A percentile compares a stretch with the other conserved stretches of the same genome.
Evolutionary conservation across 2,329 filamentous ascomycete species (phyloP).

Genomic region (Neoascochyta sp.): DNA sequence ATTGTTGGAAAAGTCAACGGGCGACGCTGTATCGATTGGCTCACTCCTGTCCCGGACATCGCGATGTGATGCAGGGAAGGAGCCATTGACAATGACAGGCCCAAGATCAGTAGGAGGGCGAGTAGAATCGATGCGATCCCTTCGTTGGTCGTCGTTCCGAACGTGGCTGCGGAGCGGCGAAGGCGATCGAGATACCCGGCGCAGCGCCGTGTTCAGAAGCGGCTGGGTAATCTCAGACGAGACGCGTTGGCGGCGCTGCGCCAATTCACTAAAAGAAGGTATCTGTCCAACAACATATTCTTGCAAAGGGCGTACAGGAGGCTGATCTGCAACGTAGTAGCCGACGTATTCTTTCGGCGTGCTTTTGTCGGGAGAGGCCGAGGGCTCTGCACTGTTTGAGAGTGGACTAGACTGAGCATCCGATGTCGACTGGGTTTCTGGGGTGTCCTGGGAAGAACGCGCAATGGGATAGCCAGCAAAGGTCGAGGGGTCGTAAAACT

Average conservation of each 20-base stretch:
- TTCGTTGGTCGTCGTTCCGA: slow-evolving; percentile 36
- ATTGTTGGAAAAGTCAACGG: slow-evolving; percentile 14
- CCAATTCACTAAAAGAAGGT: slow-evolving; percentile 40
- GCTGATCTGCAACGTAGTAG: slow-evolving; percentile 48
- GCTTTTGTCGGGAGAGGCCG: slow-evolving; percentile 25
- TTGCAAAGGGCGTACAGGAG: slow-evolving; percentile 38
- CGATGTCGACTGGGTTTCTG: slow-evolving; percentile 13
- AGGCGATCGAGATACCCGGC: slow-evolving; percentile 44
- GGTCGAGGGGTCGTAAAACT: slow-evolving; percentile 27
- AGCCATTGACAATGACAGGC: slow-evolving; percentile 42
- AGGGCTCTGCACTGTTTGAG: slow-evolving; percentile 17
- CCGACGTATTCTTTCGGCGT: slow-evolving; percentile 51
- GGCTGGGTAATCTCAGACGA: slow-evolving; percentile 43
- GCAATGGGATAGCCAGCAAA: slow-evolving; percentile 35
- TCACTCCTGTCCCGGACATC: slow-evolving; percentile 25
- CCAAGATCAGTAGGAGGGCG: slow-evolving; percentile 29
- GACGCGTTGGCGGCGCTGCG: slow-evolving; percentile 40
- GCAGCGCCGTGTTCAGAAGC: slow-evolving; percentile 36
- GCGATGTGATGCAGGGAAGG: slow-evolving; percentile 30
- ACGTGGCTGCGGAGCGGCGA: slow-evolving; percentile 46
- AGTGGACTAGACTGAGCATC: slow-evolving; percentile 22
- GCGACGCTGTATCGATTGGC: slow-evolving; percentile 20
- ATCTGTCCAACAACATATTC: slow-evolving; percentile 36
- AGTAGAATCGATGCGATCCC: slow-evolving; percentile 26
- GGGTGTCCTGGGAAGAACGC: slow-evolving; percentile 31